Base-by-base conservation (phyloP, 2,329 filamentous ascomycete species). In the Alternaria hordeiaustralica region DNA sequence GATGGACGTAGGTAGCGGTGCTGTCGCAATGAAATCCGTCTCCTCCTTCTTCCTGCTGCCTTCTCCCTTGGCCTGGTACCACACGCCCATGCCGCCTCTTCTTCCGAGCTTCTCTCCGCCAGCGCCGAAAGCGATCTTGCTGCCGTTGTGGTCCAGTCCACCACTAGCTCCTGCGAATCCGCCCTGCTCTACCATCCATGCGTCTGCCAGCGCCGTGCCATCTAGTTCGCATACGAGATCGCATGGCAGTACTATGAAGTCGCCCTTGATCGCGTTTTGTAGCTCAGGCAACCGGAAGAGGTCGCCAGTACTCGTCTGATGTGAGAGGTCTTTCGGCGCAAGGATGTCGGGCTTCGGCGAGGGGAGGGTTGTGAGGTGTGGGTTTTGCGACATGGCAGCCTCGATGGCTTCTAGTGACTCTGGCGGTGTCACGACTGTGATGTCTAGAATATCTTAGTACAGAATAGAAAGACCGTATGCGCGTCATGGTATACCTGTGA, bases 221-320 rank as follows among this genome's bases (percentile, higher is more conserved):
- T 92, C 90, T 15, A 98, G 84, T 75, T 97, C 94, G 78, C 94
- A 97, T 43, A 99, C 89, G 7, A 99, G 84, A 78, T 99, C 96
- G 80, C 96, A 99, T 0, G 96, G 95, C 5, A 99, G 84, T 4
- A 98, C 88, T 25, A 97, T 83, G 75, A 99, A 98, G 80, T 99
- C 93, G 12, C 89, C 89, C 58, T 88, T 93, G 71, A 99, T 88
- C 8, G 89, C 86, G n/a, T 86, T 84, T 75, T 91, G 90, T 47
- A 98, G 89, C 77, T 97, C 92, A 1, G 92, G 91, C 9, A 97
- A 85, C 10, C 94, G 89, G 56, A 99, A 87, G 20, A 98, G 89
- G 74, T 97, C 91, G 8, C 93, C 94, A 7, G 96, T 98, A 55
- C 94, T 94, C 0, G 92, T 97, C 63, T 92, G 96, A 74, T 94